Percentiles rank a stretch among this genome's conserved stretches.
These are phyloP conservation scores for Candida ascalaphidarum DNA, from an alignment of 805 yeast genomes.

Conservation along the genomic window DNA sequence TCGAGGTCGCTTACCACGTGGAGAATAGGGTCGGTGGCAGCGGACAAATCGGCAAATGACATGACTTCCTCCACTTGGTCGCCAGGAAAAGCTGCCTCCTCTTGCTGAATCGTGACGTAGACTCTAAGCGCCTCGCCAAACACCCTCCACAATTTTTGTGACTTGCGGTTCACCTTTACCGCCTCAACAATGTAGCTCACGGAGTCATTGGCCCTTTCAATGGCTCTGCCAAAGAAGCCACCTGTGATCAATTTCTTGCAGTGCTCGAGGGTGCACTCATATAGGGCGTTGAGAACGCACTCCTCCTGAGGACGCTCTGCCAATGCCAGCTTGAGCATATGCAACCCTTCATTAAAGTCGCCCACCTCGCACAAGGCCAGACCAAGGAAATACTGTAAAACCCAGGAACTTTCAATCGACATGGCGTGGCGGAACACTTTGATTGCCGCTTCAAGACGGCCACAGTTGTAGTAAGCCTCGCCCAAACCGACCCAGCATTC, in stretches of 20 bases:
- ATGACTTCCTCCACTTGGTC: constrained; percentile 10
- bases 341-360: constrained; percentile 56
- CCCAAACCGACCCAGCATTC: constrained; percentile 95
- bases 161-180: constrained; percentile 20
- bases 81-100: constrained; percentile 41
- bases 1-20: constrained; percentile 7
- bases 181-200: constrained; percentile 35
- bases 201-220: constrained; percentile 37
- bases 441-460: constrained; percentile 77
- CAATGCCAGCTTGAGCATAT: constrained; percentile 35
- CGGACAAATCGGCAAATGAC: constrained; percentile 6
- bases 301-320: constrained; percentile 38
- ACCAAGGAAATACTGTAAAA: constrained; percentile 61
- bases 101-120: constrained; percentile 47
- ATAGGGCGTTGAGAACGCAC: constrained; percentile 40
- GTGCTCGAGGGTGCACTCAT: constrained; percentile 49
- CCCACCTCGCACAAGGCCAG: constrained; percentile 54
- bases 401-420: constrained; percentile 49
- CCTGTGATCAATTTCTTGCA: constrained; percentile 42
- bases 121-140: constrained; percentile 50
- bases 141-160: constrained; percentile 60
- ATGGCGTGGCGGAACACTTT: constrained; percentile 71
- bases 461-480: constrained; percentile 84
- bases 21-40: no score
- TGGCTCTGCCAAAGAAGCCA: constrained; percentile 65